Evolutionary conservation across 352 stramenopile genomes (phyloP), one percentile per base, ranked within the genome.

Genomic region (Globisporangium paroecandrum): DNA sequence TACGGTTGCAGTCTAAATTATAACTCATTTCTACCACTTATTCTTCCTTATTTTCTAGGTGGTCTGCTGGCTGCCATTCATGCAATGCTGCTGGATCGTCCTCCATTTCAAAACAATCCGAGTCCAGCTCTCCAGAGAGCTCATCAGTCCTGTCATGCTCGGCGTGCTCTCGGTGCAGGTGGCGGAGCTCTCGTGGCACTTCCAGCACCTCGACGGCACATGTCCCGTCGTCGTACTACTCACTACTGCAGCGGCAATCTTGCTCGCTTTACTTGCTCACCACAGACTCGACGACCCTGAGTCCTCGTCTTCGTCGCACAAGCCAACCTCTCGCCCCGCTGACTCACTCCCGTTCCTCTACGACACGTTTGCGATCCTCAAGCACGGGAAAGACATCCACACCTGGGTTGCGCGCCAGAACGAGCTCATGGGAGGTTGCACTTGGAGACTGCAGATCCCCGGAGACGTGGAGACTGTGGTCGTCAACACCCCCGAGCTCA

Each of bases 381-480:
- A 13, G 56, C 74, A 81, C 20, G 58, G 58, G 13, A 49, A 72
- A 2, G 34, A 62, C 10, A 64, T 76, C 18, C 73, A 78, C 64
- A 74, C 81, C 36, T 83, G 74, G 76, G 36, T 77, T 53, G 43
- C 65, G 18, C 64, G 56, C 18, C 62, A 71, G 41, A 53, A 27
- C 20, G 67, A 76, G 61, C 55, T 68, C 36, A 67, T 71, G 66
- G 72, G 75, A 6, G 64, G 64, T 1, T 65, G 51, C 51, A 57
- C 74, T 7, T 82, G 73, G 74, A 18, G 72, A 58, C 66, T 82
- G 18, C 51, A 74, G 29, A 69, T 82, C 7, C 29, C 75, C 0
- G 78, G 76, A 8, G 62, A 70, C 15, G 58, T 55, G 8, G 58
- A 32, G 5, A 64, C 68, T 22, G 71, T 78, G 36, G 61, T 79